Conservation (phyloP, 1,284 basidiomycete species). For the Fomitopsis pinicola region DNA sequence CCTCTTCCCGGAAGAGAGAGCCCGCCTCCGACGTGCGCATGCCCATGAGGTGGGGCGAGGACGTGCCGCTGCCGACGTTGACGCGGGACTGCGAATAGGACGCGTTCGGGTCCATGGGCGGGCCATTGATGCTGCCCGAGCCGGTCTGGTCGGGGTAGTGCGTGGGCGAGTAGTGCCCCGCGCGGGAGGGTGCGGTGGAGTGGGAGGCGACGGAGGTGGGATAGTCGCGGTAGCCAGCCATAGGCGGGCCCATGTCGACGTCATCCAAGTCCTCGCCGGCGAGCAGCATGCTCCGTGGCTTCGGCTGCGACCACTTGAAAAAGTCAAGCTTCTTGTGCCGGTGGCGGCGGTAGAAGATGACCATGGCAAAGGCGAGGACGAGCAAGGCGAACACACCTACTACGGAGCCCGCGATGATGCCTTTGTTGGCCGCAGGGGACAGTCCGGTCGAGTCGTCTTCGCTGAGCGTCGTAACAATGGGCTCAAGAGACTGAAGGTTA, state of each 20-base stretch:
- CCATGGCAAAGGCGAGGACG: constrained; percentile 32
- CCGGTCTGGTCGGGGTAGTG: constrained; percentile 2
- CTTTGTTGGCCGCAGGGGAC: constrained; percentile 24
- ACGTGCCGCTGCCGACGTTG: background rate
- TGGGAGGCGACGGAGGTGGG: constrained; percentile 21
- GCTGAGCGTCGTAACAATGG: background rate
- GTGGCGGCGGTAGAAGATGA: constrained; percentile 39
- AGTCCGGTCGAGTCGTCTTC: background rate
- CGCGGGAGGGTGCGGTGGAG: constrained; percentile 8
- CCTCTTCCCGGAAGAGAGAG: constrained; percentile 45
- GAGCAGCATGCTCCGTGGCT: constrained; percentile 36
- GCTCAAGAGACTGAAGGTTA: background rate
- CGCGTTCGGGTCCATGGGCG: constrained; percentile 15
- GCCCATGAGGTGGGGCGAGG: constrained; percentile 33
- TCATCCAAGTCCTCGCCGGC: constrained; percentile 45
- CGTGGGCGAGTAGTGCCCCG: constrained; percentile 7
- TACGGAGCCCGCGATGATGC: constrained; percentile 43
- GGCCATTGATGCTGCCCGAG: background rate
- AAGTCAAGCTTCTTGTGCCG: constrained; percentile 38
- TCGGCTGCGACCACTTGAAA: constrained; percentile 30
- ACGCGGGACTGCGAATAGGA: background rate
- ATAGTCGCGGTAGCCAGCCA: constrained; percentile 28
- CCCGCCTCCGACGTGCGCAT: constrained; percentile 40
- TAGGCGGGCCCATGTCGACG: constrained; percentile 27
- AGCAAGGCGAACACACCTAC: constrained; percentile 40